These are phyloP conservation scores for Ustilago nuda DNA, from an alignment of 1,284 basidiomycete genomes.

Conservation along the genomic window DNA sequence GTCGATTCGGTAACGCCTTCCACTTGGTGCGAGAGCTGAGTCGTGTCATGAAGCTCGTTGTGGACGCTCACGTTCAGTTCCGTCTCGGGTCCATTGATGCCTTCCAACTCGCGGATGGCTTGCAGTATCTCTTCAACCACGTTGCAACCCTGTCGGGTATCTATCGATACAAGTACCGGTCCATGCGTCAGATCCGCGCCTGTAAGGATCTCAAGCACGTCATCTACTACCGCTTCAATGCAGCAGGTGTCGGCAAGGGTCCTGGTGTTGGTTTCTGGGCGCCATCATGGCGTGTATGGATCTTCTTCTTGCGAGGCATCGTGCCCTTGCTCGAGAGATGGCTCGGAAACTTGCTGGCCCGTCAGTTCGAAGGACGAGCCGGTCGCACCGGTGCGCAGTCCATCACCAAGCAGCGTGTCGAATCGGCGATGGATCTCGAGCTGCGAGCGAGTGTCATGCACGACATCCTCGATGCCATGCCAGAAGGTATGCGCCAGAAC, in stretches of 20 bases:
- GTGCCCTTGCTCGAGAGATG: constrained; percentile 96
- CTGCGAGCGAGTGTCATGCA: constrained; percentile 99
- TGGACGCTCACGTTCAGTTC: constrained; percentile 98
- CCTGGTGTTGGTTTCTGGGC: constrained; percentile 99
- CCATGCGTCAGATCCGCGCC: constrained; percentile 99
- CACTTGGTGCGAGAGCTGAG: constrained; percentile 97
- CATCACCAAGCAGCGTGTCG: constrained; percentile 98
- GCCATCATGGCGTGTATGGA: constrained; percentile 98
- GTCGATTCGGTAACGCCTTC: constrained; percentile 98
- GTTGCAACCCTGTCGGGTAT: constrained; percentile 98
- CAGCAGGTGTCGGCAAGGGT: constrained; percentile 98
- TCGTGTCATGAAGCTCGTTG: constrained; percentile 95
- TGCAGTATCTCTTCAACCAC: constrained; percentile 98
- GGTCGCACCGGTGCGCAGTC: constrained; percentile 80
- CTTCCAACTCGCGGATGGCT: constrained; percentile 97
- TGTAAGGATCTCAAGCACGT: constrained; percentile 91
- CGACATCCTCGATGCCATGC: constrained; percentile 91
- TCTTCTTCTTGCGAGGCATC: constrained; percentile 99
- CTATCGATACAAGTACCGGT: constrained; percentile 99
- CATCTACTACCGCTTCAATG: constrained; percentile 96
- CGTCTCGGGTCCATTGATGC: constrained; percentile 98
- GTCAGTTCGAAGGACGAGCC: constrained; percentile 96
- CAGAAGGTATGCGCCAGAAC: constrained; percentile 98
- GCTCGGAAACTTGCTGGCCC: constrained; percentile 95
- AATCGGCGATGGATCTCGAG: constrained; percentile 98